Evolutionary conservation across 371 early-diverging fungal species (phyloP).

Genomic region (Syncephalastrum contaminatum): DNA sequence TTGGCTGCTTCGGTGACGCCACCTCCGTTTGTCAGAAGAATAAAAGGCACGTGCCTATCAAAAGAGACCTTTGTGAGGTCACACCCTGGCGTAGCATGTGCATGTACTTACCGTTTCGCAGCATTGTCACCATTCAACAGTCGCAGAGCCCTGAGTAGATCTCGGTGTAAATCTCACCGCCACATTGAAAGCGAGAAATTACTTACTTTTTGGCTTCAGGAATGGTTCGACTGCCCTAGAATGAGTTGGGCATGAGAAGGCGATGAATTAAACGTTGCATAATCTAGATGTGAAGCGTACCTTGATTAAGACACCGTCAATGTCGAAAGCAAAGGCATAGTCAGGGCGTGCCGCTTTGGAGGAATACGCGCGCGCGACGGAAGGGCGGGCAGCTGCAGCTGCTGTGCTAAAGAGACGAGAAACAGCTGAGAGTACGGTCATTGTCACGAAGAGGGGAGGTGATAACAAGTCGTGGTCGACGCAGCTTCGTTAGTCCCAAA

Average conservation of each 20-base stretch:
- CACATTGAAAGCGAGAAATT: neutral
- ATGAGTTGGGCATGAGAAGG: neutral
- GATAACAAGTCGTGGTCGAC: too few species aligned
- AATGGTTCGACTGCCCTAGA: slow-evolving; percentile 35
- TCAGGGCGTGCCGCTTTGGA: slow-evolving; percentile 11
- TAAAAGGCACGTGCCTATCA: slow-evolving; percentile 66
- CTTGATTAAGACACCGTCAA: slow-evolving; percentile 81
- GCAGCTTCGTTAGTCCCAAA: too few species aligned
- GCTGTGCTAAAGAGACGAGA: too few species aligned
- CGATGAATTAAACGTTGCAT: neutral
- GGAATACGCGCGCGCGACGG: too few species aligned
- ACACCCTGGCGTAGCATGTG: neutral
- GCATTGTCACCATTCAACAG: slow-evolving; percentile 62
- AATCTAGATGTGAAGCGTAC: slow-evolving; percentile 24
- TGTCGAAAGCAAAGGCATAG: slow-evolving; percentile 75
- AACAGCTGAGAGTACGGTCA: too few species aligned
- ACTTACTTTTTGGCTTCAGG: slow-evolving; percentile 31
- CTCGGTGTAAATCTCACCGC: neutral
- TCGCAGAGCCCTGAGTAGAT: slow-evolving; percentile 45
- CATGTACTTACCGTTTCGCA: slow-evolving; percentile 31
- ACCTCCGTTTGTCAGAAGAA: slow-evolving; percentile 88
- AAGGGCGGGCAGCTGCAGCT: too few species aligned
- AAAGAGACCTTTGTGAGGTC: neutral
- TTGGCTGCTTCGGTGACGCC: slow-evolving; percentile 77
- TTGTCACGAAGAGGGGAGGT: too few species aligned